Conservation (phyloP, 1,284 basidiomycete species). For the Cystobasidium sp. region DNA sequence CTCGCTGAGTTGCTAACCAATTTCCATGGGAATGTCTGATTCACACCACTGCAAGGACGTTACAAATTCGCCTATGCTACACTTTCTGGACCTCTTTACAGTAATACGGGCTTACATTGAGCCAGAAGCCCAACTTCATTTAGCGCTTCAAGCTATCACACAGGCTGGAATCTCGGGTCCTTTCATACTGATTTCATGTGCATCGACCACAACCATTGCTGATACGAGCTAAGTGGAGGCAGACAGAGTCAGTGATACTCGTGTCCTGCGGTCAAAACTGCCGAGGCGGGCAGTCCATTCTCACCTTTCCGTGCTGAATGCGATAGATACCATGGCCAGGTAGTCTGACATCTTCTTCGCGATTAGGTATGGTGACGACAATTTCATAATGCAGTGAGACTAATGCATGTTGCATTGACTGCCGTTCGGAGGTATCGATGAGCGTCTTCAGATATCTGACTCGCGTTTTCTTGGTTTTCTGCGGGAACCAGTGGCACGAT, state of each 20-base stretch:
- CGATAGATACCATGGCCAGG: slow-evolving; percentile 14
- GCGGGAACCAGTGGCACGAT: neutral
- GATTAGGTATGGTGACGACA: neutral
- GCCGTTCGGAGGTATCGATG: slow-evolving; percentile 24
- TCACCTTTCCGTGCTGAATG: slow-evolving; percentile 39
- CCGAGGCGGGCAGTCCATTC: too few species aligned
- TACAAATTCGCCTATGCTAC: too few species aligned
- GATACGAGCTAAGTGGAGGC: neutral
- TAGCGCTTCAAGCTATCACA: slow-evolving; percentile 2
- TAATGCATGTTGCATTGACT: slow-evolving; percentile 31
- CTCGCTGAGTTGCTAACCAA: too few species aligned
- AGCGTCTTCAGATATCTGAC: slow-evolving; percentile 1
- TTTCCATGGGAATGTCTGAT: too few species aligned
- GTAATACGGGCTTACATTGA: too few species aligned
- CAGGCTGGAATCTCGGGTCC: slow-evolving; percentile 22
- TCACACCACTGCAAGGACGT: too few species aligned
- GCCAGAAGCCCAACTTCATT: neutral
- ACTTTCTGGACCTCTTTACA: too few species aligned
- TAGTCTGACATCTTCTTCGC: slow-evolving; percentile 21
- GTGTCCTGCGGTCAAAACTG: neutral
- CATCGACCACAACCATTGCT: slow-evolving; percentile 16
- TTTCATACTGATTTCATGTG: slow-evolving; percentile 15
- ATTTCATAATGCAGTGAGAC: slow-evolving; percentile 23
- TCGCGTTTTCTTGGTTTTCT: slow-evolving; percentile 19
- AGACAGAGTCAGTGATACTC: neutral